Percentiles rank a stretch among this genome's conserved stretches.
phyloP scores from a whole-genome alignment of 2,329 filamentous ascomycete genomes.

The Botrytis medusae region DNA sequence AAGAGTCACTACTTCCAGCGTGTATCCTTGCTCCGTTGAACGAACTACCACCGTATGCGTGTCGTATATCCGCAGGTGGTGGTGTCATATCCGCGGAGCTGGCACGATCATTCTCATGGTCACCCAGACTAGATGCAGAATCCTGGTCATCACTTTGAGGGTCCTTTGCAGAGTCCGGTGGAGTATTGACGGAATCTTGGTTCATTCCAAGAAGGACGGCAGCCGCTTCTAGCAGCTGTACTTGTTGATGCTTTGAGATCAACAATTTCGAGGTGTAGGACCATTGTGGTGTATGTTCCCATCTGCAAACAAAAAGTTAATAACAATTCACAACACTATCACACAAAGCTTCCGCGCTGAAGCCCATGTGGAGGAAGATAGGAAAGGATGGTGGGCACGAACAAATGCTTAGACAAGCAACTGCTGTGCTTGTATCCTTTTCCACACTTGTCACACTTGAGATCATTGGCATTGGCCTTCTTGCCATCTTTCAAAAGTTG shows the following conservation, averaged over 20 bases:
- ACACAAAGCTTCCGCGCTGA: conserved; percentile 44
- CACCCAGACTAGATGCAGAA: conserved; percentile 77
- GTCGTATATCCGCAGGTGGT: conserved; percentile 64
- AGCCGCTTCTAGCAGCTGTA: conserved; percentile 93
- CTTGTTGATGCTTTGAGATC: conserved; percentile 99
- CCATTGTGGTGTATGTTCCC: conserved; percentile 99
- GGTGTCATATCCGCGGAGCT: conserved; percentile 94
- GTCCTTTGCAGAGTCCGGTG: conserved; percentile 65
- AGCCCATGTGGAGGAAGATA: conserved; percentile 39
- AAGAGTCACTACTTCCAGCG: conserved; percentile 69
- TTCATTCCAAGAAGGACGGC: conserved; percentile 96
- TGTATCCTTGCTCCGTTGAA: conserved; percentile 55
- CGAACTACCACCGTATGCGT: conserved; percentile 46
- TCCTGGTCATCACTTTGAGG: conserved; percentile 75
- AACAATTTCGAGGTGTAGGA: conserved; percentile 94
- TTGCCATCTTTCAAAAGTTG: conserved; percentile 75
- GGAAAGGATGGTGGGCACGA: conserved; percentile 66
- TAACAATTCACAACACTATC: conserved; percentile 35
- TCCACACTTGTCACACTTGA: conserved; percentile 96
- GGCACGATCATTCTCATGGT: conserved; percentile 65
- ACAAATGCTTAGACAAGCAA: conserved; percentile 99
- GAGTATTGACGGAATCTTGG: conserved; percentile 54
- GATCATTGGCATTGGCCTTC: conserved; percentile 77
- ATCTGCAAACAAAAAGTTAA: conserved; percentile 61
- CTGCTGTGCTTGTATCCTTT: conserved; percentile 99